Conservation (phyloP, 768 basidiomycete species). For the Paxillus ammoniavirescens region DNA sequence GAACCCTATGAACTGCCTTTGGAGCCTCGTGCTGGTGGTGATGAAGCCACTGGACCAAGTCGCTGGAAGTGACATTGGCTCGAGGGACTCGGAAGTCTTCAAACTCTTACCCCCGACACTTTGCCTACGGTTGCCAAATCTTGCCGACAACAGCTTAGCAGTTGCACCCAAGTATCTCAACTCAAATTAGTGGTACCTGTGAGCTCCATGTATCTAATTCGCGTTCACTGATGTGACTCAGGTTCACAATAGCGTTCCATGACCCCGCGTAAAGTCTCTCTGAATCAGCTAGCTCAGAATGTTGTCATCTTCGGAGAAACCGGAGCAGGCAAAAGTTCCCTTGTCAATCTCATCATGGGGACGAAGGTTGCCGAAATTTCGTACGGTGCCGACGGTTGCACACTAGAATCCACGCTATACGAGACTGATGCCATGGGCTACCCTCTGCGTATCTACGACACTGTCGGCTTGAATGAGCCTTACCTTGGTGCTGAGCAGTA, state of each 20-base stretch:
- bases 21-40: too few relatives aligned
- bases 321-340: conserved; percentile 41
- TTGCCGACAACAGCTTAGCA: not conserved
- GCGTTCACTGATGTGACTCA: conserved; percentile 1
- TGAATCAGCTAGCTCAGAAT: conserved; percentile 21
- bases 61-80: not conserved
- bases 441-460: conserved; percentile 29
- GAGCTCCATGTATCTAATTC: not conserved
- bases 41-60: too few relatives aligned
- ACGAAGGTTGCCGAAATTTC: conserved; percentile 30
- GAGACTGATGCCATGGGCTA: conserved; percentile 12
- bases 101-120: not conserved
- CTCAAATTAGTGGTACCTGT: conserved; percentile 4
- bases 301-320: conserved; percentile 33
- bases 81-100: not conserved
- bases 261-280: conserved; percentile 2
- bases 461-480: conserved; percentile 31
- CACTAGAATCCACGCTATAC: conserved; percentile 30
- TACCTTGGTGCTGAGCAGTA: conserved; percentile 19
- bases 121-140: not conserved
- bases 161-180: not conserved
- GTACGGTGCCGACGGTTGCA: conserved; percentile 35
- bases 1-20: too few relatives aligned
- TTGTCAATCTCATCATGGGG: conserved; percentile 42
- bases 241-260: conserved; percentile 8